phyloP scores from a whole-genome alignment of 257 asterid genomes.

The Salvia miltiorrhiza region DNA sequence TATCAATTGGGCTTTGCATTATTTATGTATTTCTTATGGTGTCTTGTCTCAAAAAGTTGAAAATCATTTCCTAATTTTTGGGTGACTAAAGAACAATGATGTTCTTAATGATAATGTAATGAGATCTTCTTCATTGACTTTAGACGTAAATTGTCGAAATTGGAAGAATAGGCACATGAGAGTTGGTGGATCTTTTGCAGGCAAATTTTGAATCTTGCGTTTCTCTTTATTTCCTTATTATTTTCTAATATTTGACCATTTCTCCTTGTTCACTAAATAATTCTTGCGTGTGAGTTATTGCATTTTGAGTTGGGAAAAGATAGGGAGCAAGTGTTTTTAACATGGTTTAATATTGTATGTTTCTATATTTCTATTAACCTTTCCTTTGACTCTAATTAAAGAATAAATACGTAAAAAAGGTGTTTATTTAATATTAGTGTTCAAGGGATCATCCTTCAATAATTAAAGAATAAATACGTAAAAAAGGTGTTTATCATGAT shows the following conservation, averaged over 20 bases:
- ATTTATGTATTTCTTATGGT: not conserved
- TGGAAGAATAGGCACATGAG: conserved; percentile 24
- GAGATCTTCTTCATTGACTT: conserved; percentile 41
- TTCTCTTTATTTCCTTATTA: not conserved
- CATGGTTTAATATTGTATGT: not conserved
- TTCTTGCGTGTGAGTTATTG: not conserved
- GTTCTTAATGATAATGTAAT: conserved; percentile 15
- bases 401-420: no score
- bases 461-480: no score
- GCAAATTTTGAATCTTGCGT: conserved; percentile 12
- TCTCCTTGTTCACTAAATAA: not conserved
- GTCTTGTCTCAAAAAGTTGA: conserved; percentile 32
- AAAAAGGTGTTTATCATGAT: no score
- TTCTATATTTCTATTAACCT: no score
- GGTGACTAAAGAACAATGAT: conserved; percentile 24
- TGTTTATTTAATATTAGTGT: no score
- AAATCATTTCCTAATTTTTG: conserved; percentile 26
- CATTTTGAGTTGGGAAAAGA: not conserved
- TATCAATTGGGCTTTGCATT: not conserved
- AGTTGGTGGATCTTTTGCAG: not conserved
- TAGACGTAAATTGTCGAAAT: conserved; percentile 20
- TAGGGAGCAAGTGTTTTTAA: not conserved
- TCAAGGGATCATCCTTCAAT: no score
- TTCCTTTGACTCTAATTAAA: no score
- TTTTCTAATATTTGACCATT: not conserved